Conservation (phyloP, 2,329 filamentous ascomycete genomes). For the Colletotrichum tabaci region DNA sequence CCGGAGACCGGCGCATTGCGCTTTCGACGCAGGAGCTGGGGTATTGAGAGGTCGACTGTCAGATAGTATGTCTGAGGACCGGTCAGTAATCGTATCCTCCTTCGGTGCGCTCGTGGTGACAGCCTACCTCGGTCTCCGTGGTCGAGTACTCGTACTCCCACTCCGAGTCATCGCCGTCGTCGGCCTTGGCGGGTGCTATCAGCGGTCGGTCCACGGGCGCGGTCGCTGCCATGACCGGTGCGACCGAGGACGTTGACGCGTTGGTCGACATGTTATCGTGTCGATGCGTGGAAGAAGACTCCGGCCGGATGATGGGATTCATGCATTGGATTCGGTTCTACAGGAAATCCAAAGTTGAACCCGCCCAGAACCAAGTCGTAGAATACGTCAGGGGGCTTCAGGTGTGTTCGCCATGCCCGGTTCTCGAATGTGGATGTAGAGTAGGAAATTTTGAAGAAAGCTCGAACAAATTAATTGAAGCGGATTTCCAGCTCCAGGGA, state of each 20-base stretch:
- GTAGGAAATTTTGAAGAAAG: not conserved
- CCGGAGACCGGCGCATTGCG: constrained; percentile 45
- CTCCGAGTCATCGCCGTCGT: constrained; percentile 68
- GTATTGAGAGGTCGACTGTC: constrained; percentile 74
- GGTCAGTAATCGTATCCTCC: constrained; percentile 4
- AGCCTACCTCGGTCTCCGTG: constrained; percentile 71
- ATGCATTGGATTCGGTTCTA: not conserved
- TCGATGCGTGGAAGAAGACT: constrained; percentile 8
- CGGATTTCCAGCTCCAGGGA: constrained; percentile 29
- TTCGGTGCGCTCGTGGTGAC: not conserved
- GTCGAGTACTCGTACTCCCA: constrained; percentile 79
- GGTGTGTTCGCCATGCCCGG: not conserved
- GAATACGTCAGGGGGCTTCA: not conserved
- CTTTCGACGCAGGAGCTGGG: constrained; percentile 65
- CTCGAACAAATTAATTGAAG: not conserved
- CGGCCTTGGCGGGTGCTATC: constrained; percentile 3
- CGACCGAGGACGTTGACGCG: constrained; percentile 22
- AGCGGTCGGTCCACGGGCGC: constrained; percentile 22
- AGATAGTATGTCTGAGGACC: constrained; percentile 72
- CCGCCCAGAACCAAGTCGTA: not conserved
- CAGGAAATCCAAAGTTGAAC: no score
- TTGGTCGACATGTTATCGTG: constrained; percentile 31
- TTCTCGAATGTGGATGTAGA: not conserved
- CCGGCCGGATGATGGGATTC: not conserved
- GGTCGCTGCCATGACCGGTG: constrained; percentile 24